Percentiles rank a stretch among this genome's conserved stretches.
phyloP scores from a whole-genome alignment of 257 asterid genomes.

The Haberlea rhodopensis region DNA sequence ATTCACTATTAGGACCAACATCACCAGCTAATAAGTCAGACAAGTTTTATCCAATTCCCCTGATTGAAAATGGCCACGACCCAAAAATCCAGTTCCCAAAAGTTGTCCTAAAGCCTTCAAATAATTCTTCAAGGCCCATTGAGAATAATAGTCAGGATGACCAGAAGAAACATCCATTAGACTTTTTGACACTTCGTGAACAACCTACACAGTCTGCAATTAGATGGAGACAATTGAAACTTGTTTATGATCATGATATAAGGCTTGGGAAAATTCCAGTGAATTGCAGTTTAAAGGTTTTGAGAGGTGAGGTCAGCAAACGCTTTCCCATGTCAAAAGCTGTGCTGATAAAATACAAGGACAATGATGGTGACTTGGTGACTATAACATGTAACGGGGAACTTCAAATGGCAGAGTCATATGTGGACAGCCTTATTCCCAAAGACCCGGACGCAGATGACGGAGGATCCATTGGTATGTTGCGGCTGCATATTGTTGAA shows the following conservation, averaged over 20 bases:
- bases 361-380: constrained; percentile 78
- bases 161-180: constrained; percentile 33
- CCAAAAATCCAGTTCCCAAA: constrained; percentile 52
- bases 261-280: constrained; percentile 89
- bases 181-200: constrained; percentile 19
- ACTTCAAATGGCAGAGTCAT: constrained; percentile 73
- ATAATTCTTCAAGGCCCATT: constrained; percentile 47
- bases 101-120: constrained; percentile 71
- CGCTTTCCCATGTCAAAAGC: constrained; percentile 86
- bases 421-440: constrained; percentile 44
- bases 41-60: constrained; percentile 46
- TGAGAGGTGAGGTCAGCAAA: constrained; percentile 68
- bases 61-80: constrained; percentile 57
- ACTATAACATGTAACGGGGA: constrained; percentile 74
- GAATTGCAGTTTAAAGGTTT: constrained; percentile 57
- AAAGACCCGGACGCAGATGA: constrained; percentile 50
- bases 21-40: constrained; percentile 49
- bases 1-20: constrained; percentile 32
- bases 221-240: constrained; percentile 71
- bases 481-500: constrained; percentile 88
- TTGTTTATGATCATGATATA: constrained; percentile 90
- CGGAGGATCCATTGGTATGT: constrained; percentile 46
- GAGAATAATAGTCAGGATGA: constrained; percentile 36
- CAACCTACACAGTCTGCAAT: constrained; percentile 33
- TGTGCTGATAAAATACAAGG: constrained; percentile 77